Evolutionary conservation across 768 basidiomycete genomes (phyloP), one percentile per base, ranked within the genome.

Genomic region (Russula lepida): DNA sequence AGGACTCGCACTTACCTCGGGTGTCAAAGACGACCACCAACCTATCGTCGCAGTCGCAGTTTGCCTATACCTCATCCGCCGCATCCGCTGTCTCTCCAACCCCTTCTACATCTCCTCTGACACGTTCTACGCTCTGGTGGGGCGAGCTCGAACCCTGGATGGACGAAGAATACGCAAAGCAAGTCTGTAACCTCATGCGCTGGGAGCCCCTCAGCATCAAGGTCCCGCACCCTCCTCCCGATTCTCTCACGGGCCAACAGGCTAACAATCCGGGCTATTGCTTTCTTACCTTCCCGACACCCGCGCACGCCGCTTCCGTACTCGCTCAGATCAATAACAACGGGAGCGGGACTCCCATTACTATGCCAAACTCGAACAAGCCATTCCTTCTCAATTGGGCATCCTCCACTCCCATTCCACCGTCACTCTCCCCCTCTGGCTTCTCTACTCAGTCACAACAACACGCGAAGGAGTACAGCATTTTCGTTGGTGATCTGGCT

Each of bases 101-200:
- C 67, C 48, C 70, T 71, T 61, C 64, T 70, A 65, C 69, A 65
- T 69, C 65, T 64, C 59, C 61, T 43, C 60, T 53, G 48, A 72
- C 78, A 51, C 80, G 81, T 70, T 81, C 80, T 62, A 88, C 89
- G 44, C 82, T 92, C 67, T 89, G 84, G 80, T 90, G 94, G 84
- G 84, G 85, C 66, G 88, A 91, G 69, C 82, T 95, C 57, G 93
- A 95, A 73, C 84, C 87, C 66, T 95, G 93, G 93, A 95, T 95
- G 94, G 92, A 95, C 75, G 91, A 93, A 81, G 88, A 90, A 71
- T 95, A 94, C 77, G 89, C 86, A 47, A 87, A 88, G 73, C 88
- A 92, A 71, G 89, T 93, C 69, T 91, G 91, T 74, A 75, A 73
- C 48, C 76, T 92, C 70, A 90, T 93, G 88, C 84, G 86, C 59